Percentiles rank a stretch among this genome's conserved stretches.
phyloP scores from a whole-genome alignment of 2,329 filamentous ascomycete genomes.

The Trichoderma sp. region DNA sequence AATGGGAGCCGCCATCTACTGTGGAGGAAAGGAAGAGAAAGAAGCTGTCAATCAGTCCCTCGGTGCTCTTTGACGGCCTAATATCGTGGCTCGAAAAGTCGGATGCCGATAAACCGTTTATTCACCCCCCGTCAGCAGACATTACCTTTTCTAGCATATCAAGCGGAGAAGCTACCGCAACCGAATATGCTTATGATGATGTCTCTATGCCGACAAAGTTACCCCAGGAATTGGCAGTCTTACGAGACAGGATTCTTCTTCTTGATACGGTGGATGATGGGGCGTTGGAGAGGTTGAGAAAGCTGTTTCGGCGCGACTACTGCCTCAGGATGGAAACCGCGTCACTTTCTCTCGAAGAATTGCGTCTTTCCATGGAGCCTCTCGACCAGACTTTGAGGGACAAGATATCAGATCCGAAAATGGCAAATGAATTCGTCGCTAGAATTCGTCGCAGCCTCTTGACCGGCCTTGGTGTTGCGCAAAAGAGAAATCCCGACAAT shows the following conservation, averaged over 20 bases:
- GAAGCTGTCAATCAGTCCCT: slow-evolving; percentile 23
- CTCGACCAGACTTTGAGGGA: slow-evolving; percentile 22
- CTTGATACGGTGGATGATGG: slow-evolving; percentile 8
- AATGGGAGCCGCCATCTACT: slow-evolving; percentile 50
- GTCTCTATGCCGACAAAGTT: neutral
- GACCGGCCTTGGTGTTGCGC: slow-evolving; percentile 21
- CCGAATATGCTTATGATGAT: neutral
- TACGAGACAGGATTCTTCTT: slow-evolving; percentile 21
- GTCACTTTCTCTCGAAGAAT: slow-evolving; percentile 20
- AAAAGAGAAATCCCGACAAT: neutral
- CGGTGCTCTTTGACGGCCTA: slow-evolving; percentile 29
- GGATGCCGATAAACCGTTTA: slow-evolving; percentile 26
- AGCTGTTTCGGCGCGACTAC: slow-evolving; percentile 21
- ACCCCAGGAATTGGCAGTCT: slow-evolving; percentile 21
- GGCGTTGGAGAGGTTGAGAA: slow-evolving; percentile 13
- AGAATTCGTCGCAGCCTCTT: slow-evolving; percentile 26
- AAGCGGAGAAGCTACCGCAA: neutral
- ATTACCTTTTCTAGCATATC: neutral
- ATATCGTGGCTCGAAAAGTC: slow-evolving; percentile 31
- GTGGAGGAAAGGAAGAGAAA: slow-evolving; percentile 30
- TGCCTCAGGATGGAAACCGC: slow-evolving; percentile 21
- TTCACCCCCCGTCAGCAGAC: slow-evolving; percentile 18
- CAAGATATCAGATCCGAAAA: slow-evolving; percentile 20
- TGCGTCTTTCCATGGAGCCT: slow-evolving; percentile 24
- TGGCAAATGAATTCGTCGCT: slow-evolving; percentile 22